phyloP scores from a whole-genome alignment of 2,329 filamentous ascomycete genomes.

The Acephala macrosclerotiorum region DNA sequence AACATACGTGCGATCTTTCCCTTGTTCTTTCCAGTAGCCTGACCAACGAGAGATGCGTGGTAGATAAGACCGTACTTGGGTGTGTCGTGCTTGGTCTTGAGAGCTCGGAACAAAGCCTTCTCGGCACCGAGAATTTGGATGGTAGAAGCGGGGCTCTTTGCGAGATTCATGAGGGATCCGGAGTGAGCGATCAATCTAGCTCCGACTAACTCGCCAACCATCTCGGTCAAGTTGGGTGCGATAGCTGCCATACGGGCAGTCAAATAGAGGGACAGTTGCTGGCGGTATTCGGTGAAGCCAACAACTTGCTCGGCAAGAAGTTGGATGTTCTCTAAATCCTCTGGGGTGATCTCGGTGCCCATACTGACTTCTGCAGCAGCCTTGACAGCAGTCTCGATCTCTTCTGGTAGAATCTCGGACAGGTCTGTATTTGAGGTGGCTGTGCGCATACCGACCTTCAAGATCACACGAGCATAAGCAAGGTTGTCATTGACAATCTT shows the following conservation, averaged over 20 bases:
- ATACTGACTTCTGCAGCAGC: conserved; percentile 95
- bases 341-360: conserved; percentile 94
- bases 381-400: conserved; percentile 92
- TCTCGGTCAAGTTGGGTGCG: conserved; percentile 91
- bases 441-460: conserved; percentile 87
- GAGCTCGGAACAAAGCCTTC: conserved; percentile 96
- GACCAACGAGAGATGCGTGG: conserved; percentile 91
- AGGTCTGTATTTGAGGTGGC: conserved; percentile 81
- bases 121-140: conserved; percentile 98
- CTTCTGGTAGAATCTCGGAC: conserved; percentile 90
- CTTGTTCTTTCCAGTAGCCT: conserved; percentile 98
- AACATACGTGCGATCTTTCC: conserved; percentile 98
- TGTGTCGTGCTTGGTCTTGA: conserved; percentile 99
- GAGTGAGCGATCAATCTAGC: conserved; percentile 94
- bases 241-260: conserved; percentile 95
- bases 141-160: conserved; percentile 93
- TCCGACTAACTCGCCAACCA: conserved; percentile 92
- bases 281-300: conserved; percentile 87
- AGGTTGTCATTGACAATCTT: conserved; percentile 98
- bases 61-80: conserved; percentile 98
- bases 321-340: conserved; percentile 93
- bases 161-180: conserved; percentile 91
- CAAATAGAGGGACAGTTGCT: conserved; percentile 87
- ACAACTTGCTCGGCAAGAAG: conserved; percentile 93
- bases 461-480: conserved; percentile 87